phyloP scores from a whole-genome alignment of 139 green algal species.

The Micractinium sp. region DNA sequence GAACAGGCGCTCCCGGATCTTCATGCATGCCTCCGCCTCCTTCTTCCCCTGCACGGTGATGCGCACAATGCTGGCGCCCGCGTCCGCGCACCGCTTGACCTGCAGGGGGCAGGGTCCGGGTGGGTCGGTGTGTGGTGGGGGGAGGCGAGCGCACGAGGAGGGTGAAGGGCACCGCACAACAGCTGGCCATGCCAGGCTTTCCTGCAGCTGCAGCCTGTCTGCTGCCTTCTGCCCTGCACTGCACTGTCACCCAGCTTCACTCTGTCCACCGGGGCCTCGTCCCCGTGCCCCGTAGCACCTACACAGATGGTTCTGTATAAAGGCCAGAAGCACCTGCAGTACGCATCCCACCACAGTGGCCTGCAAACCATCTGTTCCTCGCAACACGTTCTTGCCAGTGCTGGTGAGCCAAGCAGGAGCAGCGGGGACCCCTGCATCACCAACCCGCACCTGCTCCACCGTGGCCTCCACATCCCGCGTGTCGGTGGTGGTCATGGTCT shows the following conservation, averaged over 20 bases:
- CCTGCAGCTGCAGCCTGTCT: not conserved
- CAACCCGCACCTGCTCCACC: constrained; percentile 86
- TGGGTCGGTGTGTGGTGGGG: not conserved
- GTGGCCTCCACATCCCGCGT: constrained; percentile 91
- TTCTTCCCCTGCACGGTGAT: constrained; percentile 97
- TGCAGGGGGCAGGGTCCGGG: constrained; percentile 51
- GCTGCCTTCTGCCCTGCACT: not conserved
- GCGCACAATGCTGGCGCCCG: constrained; percentile 94
- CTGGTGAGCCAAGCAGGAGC: not conserved
- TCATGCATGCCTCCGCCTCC: constrained; percentile 94
- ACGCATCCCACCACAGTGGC: no score
- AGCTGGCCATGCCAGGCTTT: not conserved
- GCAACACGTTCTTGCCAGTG: no score
- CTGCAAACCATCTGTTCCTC: no score
- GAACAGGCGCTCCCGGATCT: constrained; percentile 95
- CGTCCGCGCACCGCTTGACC: constrained; percentile 97
- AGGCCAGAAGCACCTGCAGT: no score
- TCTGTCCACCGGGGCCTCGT: no score
- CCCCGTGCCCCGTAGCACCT: no score
- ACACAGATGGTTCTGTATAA: no score
- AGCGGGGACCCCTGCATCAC: not conserved
- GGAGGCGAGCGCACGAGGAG: not conserved
- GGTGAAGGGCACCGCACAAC: not conserved
- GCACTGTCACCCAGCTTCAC: not conserved
- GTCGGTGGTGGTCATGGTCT: constrained; percentile 99